Base-by-base conservation (phyloP, 768 basidiomycete genomes). In the Russula ochroleuca region DNA sequence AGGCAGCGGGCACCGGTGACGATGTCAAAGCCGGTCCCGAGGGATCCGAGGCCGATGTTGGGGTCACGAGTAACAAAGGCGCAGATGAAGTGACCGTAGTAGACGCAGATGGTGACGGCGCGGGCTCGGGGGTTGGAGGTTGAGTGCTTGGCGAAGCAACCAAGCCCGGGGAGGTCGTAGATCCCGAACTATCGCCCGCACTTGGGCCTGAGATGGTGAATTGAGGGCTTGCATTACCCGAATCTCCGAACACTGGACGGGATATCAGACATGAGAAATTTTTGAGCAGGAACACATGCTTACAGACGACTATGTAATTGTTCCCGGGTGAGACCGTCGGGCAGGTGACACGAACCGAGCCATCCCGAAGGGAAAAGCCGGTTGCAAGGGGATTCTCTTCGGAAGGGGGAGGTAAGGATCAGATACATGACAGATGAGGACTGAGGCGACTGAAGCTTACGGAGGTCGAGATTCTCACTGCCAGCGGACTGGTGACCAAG, bases 231-330 rank as follows among this genome's bases (percentile, higher is more conserved):
- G 45, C 33, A 37, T 66, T 59, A 17, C 65, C 65, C n/a, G 65
- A 66, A 33, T 64, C 57, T 2, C 65, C 65, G 3, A 66, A 15
- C 33, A 64, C 65, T 66, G 40, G 19, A 28, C 25, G 38, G 31
- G 52, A 23, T 9, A 9, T 48, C 10, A 56, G 49, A 37, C 5
- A 21, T 28, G 33, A 53, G 31, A 53, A 33, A 19, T 19, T 3
- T 19, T 10, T 7, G 41, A 19, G 41, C 2, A 5, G 51, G 25
- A 5, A 2, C n/a, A 3, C 31, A 33, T 31, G 71, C 70, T 73
- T 64, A 81, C 80, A 72, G 66, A 82, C 81, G 59, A 82, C 72
- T 61, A 81, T 76, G 70, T 82, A 83, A 68, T 78, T 73, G 62
- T 74, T 62, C 38, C 78, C 70, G 14, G 71, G 47, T 13, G 73